Evolutionary conservation across 495 filamentous ascomycete species (phyloP).

Genomic region (Friedmanniomyces endolithicus): DNA sequence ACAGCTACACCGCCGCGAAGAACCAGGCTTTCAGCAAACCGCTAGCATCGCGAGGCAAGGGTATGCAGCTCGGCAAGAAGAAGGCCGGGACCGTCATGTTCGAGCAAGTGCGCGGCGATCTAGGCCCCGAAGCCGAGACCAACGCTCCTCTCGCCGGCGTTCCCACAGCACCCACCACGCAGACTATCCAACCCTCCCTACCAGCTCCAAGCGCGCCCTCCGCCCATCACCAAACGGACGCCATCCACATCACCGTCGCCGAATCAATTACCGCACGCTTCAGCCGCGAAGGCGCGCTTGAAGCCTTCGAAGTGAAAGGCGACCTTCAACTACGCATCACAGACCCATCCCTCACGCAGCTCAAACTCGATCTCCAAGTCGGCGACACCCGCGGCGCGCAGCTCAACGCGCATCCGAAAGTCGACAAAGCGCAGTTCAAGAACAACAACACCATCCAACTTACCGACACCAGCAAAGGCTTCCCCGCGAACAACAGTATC

Average conservation of each 20-base stretch:
- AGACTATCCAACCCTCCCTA: constrained; percentile 24
- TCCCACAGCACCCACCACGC: constrained; percentile 43
- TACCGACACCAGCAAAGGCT: constrained; percentile 68
- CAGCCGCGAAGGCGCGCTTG: constrained; percentile 71
- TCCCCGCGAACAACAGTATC: constrained; percentile 82
- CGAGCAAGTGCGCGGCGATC: constrained; percentile 79
- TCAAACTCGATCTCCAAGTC: constrained; percentile 68
- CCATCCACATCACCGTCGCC: constrained; percentile 68
- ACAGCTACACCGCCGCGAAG: constrained; percentile 91
- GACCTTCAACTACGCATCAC: constrained; percentile 80
- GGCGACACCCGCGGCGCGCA: constrained; percentile 66
- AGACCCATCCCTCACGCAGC: constrained; percentile 72
- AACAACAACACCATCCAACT: constrained; percentile 69
- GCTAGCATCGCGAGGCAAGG: constrained; percentile 72
- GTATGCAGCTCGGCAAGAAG: constrained; percentile 98
- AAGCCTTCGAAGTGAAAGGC: constrained; percentile 75
- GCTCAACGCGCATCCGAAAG: constrained; percentile 88
- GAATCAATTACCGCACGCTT: constrained; percentile 81
- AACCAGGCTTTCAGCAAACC: constrained; percentile 50
- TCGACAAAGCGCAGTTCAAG: constrained; percentile 74
- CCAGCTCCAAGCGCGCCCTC: constrained; percentile 40
- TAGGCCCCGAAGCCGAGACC: constrained; percentile 68
- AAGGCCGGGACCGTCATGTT: constrained; percentile 94
- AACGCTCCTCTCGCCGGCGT: constrained; percentile 62
- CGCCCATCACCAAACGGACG: constrained; percentile 28